Conservation (phyloP, 1,284 basidiomycete genomes). For the Pascua guehoae region DNA sequence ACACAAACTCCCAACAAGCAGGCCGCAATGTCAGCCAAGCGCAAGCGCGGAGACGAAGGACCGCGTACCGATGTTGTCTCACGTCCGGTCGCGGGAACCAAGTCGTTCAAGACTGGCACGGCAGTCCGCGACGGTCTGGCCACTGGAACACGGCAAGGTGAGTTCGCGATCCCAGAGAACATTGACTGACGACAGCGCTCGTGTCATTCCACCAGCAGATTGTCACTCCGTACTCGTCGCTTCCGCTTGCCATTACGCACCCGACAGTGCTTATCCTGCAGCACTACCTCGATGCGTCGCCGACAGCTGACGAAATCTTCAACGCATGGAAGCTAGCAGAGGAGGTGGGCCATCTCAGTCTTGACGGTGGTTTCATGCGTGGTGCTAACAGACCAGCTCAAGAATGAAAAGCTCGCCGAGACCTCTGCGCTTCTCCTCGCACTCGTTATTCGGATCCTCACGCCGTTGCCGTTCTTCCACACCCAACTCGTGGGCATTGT, state of each 20-base stretch:
- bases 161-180: conserved; percentile 5
- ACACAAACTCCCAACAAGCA: neutral
- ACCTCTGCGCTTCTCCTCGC: conserved; percentile 39
- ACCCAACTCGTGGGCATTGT: conserved; percentile 39
- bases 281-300: conserved; percentile 47
- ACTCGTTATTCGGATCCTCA: conserved; percentile 42
- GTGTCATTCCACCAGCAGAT: conserved; percentile 49
- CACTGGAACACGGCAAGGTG: conserved; percentile 40
- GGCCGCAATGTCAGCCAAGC: conserved; percentile 28
- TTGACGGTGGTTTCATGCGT: neutral
- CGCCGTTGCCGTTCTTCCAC: conserved; percentile 48
- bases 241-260: conserved; percentile 44
- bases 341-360: conserved; percentile 26
- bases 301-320: conserved; percentile 47
- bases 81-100: conserved; percentile 31
- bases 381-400: conserved; percentile 20
- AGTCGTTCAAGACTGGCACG: conserved; percentile 38
- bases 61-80: conserved; percentile 19
- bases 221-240: conserved; percentile 36
- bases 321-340: conserved; percentile 44
- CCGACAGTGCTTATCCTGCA: conserved; percentile 46
- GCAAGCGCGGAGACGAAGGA: conserved; percentile 32
- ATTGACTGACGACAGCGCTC: conserved; percentile 32
- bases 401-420: conserved; percentile 38
- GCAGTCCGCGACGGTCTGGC: conserved; percentile 42